Evolutionary conservation across 257 asterid species (phyloP), one percentile per base, ranked within the genome.

Genomic region (Pogostemon cablin): DNA sequence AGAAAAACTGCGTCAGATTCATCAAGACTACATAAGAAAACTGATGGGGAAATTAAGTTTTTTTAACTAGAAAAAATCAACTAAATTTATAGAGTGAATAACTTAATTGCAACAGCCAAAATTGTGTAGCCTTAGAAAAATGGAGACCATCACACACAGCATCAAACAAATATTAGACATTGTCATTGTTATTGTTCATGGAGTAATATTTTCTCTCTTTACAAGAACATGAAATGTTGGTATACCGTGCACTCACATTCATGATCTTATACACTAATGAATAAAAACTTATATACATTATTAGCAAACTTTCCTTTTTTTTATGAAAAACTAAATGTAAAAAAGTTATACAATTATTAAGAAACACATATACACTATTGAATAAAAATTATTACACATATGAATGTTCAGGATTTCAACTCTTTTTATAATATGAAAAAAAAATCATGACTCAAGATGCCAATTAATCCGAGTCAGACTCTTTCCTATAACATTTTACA

Each of bases 1-100:
- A 40, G 93, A 87, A 80, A 84, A 93, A 74, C 99, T 93, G 95
- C 87, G 78, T 52, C 71, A 68, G 70, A 67, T 17, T 68, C 72
- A 77, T 56, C 40, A 41, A 59, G 46, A 59, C 41, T 59, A 10
- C 47, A 56, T 62, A 65, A 61, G 67, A 59, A 58, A 68, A 50
- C 4, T 38, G 54, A 25, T n/a, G 41, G 41, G 66, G 59, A 20
- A 38, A 9, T 57, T 12, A 64, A 35, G 43, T 34, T 65, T 46
- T 43, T 1, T 17, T 40, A 57, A 62, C 15, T 6, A 62, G 47
- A 42, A 25, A 52, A 25, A 72, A 74, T 35, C 60, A 34, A 41
- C 53, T 70, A 25, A 56, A 49, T 52, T 4, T 43, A 74, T 46
- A 52, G 25, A 7, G 53, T 35, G 48, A 41, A 66, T 40, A 65